A percentile compares a stretch with the other conserved stretches of the same genome.
Evolutionary conservation across 208 protist species (phyloP).

Genomic region (Leishmania tarentolae): DNA sequence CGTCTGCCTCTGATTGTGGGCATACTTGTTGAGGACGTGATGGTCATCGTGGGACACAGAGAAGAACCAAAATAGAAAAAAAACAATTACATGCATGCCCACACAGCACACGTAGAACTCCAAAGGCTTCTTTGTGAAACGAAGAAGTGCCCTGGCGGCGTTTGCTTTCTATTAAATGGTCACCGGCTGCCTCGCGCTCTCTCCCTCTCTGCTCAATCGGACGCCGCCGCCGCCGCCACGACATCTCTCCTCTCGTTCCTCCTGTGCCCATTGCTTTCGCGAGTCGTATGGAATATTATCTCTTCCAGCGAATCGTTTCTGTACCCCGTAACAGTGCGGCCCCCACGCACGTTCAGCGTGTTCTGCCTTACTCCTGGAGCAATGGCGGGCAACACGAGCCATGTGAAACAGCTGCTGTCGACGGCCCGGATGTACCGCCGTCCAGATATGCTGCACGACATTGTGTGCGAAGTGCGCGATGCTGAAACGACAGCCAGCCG

Average conservation of each 20-base stretch:
- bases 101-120: background rate
- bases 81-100: background rate
- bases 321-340: background rate
- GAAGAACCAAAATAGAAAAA: background rate
- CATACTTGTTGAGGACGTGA: background rate
- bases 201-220: background rate
- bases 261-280: background rate
- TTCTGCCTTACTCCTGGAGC: background rate
- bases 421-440: conserved; percentile 27
- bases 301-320: background rate
- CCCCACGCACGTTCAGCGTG: background rate
- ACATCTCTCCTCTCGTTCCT: background rate
- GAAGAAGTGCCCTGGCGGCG: background rate
- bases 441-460: conserved; percentile 22
- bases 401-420: conserved; percentile 34
- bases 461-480: conserved; percentile 19
- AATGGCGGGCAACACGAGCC: conserved; percentile 20
- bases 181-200: background rate
- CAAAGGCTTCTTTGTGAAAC: background rate
- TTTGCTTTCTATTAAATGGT: background rate
- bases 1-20: background rate
- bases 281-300: no score
- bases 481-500: conserved; percentile 12
- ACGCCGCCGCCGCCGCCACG: background rate
- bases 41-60: background rate